Base-by-base conservation (phyloP, 139 green algal species). In the Chlorella sp. region DNA sequence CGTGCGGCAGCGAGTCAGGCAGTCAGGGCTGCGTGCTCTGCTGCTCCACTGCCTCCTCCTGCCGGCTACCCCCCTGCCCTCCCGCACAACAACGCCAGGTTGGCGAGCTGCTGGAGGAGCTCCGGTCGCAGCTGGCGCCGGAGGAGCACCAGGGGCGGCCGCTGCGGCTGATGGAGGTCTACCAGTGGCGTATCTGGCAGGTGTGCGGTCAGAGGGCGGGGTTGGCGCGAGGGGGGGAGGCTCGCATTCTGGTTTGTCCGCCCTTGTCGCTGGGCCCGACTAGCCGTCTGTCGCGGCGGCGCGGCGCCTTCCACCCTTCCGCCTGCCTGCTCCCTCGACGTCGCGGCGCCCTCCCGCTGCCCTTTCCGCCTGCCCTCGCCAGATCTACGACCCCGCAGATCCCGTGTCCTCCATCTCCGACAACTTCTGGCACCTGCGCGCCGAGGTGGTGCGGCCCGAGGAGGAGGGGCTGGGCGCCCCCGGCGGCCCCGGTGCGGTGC, bases 91-190 rank as follows among this genome's bases (percentile, higher is more conserved):
- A 83, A 89, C 9, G 82, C 63, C 42, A 81, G 36, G 2, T 98
- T 40, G 66, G 23, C 0, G 84, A 98, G 62, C 77, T 97, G 53
- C 79, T 98, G 53, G 69, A 68, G 19, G 85, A 90, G 81, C 62
- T 98, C 69, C 73, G 75, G 45, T 23, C 61, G 65, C 72, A 85
- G 61, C 77, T 93, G 42, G 76, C 79, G 33, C 65, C 48, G 0
- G 55, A 77, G 56, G 42, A 48, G 11, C 36, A 64, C 45, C 33
- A 40, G 58, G 46, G 51, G 1, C 33, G 56, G 50, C 81, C 71
- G 48, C 82, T 99, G 77, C 88, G 95, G 36, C 76, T 99, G 58
- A 66, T 99, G 71, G 92, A 98, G 79, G 63, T 98, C 17, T 91
- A 80, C 50, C 75, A 53, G 45, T 65, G 71, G 71, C 58, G 61